Conservation (phyloP, 352 stramenopile genomes). For the Phytophthora ramorum region DNA sequence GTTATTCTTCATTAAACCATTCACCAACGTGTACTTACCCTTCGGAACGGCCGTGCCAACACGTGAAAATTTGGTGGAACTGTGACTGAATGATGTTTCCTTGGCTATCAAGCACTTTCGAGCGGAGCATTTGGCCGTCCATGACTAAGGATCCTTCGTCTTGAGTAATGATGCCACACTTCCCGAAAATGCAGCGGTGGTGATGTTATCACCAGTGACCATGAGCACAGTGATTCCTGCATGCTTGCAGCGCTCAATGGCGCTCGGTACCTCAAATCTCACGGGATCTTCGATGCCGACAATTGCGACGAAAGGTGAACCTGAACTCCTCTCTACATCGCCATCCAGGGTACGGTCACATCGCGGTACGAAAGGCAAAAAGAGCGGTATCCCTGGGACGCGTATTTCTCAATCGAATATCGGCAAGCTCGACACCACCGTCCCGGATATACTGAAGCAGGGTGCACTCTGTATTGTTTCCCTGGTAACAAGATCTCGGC, state of each 20-base stretch:
- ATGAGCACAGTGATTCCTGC: slow-evolving; percentile 14
- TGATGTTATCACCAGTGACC: slow-evolving; percentile 64
- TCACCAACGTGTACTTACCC: slow-evolving; percentile 65
- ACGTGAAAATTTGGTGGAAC: slow-evolving; percentile 67
- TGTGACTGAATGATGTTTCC: slow-evolving; percentile 58
- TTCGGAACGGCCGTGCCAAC: slow-evolving; percentile 58
- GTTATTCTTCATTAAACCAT: slow-evolving; percentile 55
- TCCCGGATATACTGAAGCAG: slow-evolving; percentile 9
- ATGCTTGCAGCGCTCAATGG: neutral
- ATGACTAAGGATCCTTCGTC: slow-evolving; percentile 54
- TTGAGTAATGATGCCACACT: slow-evolving; percentile 48
- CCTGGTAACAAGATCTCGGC: slow-evolving; percentile 15
- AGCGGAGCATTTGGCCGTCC: slow-evolving; percentile 57
- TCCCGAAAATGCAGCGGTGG: slow-evolving; percentile 45
- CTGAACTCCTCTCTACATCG: slow-evolving; percentile 1
- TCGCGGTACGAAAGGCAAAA: slow-evolving; percentile 9
- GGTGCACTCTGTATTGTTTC: slow-evolving; percentile 10
- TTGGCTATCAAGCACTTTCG: slow-evolving; percentile 46
- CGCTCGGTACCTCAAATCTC: slow-evolving; percentile 1
- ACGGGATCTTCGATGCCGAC: slow-evolving; percentile 14
- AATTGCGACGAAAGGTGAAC: slow-evolving; percentile 8
- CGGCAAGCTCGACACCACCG: slow-evolving; percentile 2
- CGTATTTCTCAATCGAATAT: slow-evolving; percentile 12
- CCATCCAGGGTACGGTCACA: neutral
- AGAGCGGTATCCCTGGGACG: slow-evolving; percentile 1